Evolutionary conservation across 2,329 filamentous ascomycete genomes (phyloP), one percentile per base, ranked within the genome.

Genomic region (Dothidotthia symphoricarpi): DNA sequence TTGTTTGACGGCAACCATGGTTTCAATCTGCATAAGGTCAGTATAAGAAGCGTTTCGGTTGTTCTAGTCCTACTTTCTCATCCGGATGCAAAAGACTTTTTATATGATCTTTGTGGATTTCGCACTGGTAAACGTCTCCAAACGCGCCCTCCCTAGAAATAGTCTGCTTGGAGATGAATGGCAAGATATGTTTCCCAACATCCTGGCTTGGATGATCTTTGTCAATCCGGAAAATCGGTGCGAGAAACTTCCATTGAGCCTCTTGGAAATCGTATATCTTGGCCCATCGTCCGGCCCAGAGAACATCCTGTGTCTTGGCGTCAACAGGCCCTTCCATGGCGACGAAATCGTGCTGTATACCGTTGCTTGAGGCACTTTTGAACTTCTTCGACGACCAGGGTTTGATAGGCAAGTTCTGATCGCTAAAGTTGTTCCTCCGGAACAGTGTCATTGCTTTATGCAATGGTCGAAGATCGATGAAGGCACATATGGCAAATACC

Each of bases 1-100:
- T 16, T 48, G 36, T 26, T 54, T 52, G 13, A 54, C 42, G 4
- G 49, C 46, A 24, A 51, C 27, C 0, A 27, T 4, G 4, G 19
- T 29, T 12, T 7, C 24, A 25, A 8, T 15, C 10, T 29, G 13
- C 7, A 24, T 13, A 19, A 28, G 8, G 24, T 16, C 13, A 28
- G 22, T 26, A 7, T 29, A 27, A n/a, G n/a, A 16, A 4, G 13
- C 12, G n/a, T 9, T 16, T 16, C 13, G n/a, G 16, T 28, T 11
- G 6, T 2, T 17, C 16, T 8, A 24, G 4, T 10, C 16, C 3
- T 32, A 28, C 32, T 42, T 37, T 31, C 34, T 15, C 43, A 39
- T 11, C 15, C n/a, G n/a, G n/a, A n/a, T n/a, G n/a, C n/a, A n/a
- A n/a, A n/a, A n/a, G n/a, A n/a, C n/a, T n/a, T n/a, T n/a, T n/a